Evolutionary conservation across 495 filamentous ascomycete genomes (phyloP).

Genomic region (Penicillium angulare): DNA sequence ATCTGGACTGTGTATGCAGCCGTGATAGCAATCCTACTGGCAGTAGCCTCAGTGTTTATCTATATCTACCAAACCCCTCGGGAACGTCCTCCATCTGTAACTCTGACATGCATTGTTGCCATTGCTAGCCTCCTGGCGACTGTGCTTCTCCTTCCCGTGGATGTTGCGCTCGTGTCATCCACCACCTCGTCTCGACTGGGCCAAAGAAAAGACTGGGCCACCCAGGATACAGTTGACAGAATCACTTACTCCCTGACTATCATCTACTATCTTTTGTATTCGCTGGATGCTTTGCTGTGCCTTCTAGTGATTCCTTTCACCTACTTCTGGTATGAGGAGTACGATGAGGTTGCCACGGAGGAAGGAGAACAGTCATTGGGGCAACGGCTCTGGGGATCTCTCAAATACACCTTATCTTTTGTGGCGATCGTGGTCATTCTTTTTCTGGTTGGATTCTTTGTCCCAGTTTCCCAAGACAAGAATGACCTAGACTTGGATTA

Average conservation of each 20-base stretch:
- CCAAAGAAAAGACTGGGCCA: constrained; percentile 92
- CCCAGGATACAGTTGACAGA: constrained; percentile 67
- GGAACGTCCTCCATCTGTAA: constrained; percentile 79
- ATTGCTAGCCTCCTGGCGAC: constrained; percentile 87
- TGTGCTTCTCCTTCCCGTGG: constrained; percentile 87
- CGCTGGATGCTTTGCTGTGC: constrained; percentile 86
- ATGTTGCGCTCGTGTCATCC: constrained; percentile 90
- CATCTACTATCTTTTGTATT: constrained; percentile 92
- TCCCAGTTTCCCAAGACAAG: constrained; percentile 67
- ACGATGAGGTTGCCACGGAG: constrained; percentile 79
- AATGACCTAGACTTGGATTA: constrained; percentile 77
- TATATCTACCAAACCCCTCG: constrained; percentile 83
- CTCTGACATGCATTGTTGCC: constrained; percentile 78
- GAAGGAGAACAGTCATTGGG: constrained; percentile 69
- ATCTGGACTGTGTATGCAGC: constrained; percentile 93
- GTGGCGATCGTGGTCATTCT: constrained; percentile 74
- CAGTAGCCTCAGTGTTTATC: constrained; percentile 76
- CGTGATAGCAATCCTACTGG: constrained; percentile 66
- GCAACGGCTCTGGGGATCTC: constrained; percentile 70
- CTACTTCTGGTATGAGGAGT: constrained; percentile 98
- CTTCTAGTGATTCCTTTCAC: constrained; percentile 89
- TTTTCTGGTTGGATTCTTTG: constrained; percentile 91
- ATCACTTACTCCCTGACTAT: constrained; percentile 79
- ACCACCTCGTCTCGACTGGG: constrained; percentile 75
- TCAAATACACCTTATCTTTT: constrained; percentile 90